Conservation (phyloP, 257 asterid species). For the Striga asiatica region DNA sequence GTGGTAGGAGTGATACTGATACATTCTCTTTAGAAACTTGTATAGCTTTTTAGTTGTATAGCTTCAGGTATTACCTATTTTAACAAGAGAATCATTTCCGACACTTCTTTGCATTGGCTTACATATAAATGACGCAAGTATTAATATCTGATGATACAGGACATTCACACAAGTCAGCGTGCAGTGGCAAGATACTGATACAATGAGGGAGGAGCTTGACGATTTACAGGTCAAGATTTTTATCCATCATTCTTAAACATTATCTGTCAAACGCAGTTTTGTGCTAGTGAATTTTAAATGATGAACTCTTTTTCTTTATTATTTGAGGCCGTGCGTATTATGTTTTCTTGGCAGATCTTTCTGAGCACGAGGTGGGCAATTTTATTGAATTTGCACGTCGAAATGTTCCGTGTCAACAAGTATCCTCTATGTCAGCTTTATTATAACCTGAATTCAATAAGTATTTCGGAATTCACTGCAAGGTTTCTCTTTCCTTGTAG, state of each 20-base stretch:
- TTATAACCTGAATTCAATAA: conserved; percentile 9
- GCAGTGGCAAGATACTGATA: conserved; percentile 99
- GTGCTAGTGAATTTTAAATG: conserved; percentile 8
- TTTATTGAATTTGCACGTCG: conserved; percentile 88
- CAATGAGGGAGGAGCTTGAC: conserved; percentile 98
- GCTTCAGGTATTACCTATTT: too few relatives aligned
- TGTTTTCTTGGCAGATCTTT: conserved; percentile 64
- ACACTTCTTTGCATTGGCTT: conserved; percentile 6
- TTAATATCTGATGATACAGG: conserved; percentile 37
- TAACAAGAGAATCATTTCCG: neutral
- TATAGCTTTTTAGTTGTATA: neutral
- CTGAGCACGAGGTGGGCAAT: conserved; percentile 98
- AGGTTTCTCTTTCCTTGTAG: neutral
- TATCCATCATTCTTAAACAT: conserved; percentile 9
- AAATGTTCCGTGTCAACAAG: conserved; percentile 98
- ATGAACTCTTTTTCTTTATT: conserved; percentile 5
- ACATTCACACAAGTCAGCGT: conserved; percentile 98
- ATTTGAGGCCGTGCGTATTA: conserved; percentile 17
- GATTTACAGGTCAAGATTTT: conserved; percentile 68
- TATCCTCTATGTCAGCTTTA: conserved; percentile 45
- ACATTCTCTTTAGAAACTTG: neutral
- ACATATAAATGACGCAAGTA: neutral
- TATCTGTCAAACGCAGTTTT: conserved; percentile 3
- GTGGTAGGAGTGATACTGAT: conserved; percentile 4
- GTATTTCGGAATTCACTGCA: conserved; percentile 6